phyloP scores from a whole-genome alignment of 345 rosid species.

The Citrus glauca region DNA sequence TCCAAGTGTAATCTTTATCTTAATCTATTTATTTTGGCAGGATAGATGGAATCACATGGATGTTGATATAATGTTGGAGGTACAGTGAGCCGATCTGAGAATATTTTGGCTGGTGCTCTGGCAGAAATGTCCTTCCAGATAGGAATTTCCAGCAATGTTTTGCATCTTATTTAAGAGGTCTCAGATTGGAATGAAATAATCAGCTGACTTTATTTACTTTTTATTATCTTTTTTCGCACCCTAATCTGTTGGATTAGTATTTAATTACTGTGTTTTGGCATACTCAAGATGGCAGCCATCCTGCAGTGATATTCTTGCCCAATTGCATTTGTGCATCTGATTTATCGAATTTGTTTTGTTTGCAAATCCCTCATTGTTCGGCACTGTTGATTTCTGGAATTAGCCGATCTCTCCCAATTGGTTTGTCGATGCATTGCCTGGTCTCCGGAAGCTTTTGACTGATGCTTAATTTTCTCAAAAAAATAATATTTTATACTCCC shows the following conservation, averaged over 20 bases:
- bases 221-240: background rate
- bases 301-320: conserved; percentile 4
- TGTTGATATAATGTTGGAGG: conserved; percentile 2
- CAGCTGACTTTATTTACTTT: conserved; percentile 2
- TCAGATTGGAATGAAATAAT: conserved; percentile 11
- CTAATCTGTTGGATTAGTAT: conserved; percentile 1
- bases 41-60: conserved; percentile 6
- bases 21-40: conserved; percentile 22
- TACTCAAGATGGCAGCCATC: background rate
- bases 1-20: background rate
- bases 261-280: conserved; percentile 6
- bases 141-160: conserved; percentile 16
- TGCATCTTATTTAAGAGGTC: conserved; percentile 9
- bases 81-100: conserved; percentile 7
- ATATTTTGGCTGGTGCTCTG: background rate
- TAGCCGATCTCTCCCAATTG: background rate
- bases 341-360: background rate
- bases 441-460: background rate
- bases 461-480: background rate
- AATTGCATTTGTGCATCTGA: background rate
- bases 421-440: no score
- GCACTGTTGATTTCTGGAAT: background rate
- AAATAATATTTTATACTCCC: no score
- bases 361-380: background rate
- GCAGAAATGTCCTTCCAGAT: conserved; percentile 11